A percentile compares a stretch with the other conserved stretches of the same genome.
Evolutionary conservation across 1,139 yeast species (phyloP).

Genomic region (Spathaspora sp.): DNA sequence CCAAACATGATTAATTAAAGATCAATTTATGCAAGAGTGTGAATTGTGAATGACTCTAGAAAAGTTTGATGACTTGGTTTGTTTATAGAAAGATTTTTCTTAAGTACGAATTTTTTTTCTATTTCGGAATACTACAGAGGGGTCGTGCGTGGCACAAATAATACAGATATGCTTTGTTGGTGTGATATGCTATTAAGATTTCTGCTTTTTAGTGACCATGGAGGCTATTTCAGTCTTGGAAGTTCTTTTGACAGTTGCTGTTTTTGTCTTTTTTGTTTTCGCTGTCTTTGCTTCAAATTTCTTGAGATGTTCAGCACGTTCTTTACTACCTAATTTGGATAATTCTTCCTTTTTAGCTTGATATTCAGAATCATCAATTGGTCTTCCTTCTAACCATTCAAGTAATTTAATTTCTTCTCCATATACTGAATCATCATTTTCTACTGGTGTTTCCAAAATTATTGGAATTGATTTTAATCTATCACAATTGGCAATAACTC

Average conservation of each 20-base stretch:
- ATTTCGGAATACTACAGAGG: not conserved
- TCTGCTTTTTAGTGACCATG: conserved; percentile 15
- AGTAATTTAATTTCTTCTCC: conserved; percentile 80
- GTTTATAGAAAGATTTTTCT: not conserved
- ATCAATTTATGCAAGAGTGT: not conserved
- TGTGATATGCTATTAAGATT: conserved; percentile 4
- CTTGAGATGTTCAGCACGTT: conserved; percentile 51
- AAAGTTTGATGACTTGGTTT: not conserved
- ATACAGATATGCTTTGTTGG: not conserved
- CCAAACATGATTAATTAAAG: conserved; percentile 42
- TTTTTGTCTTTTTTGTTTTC: conserved; percentile 16
- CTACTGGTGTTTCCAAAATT: conserved; percentile 86
- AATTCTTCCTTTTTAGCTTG: conserved; percentile 48
- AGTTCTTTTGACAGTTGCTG: conserved; percentile 13
- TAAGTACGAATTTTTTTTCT: not conserved
- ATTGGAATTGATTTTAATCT: conserved; percentile 70
- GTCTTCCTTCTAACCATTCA: conserved; percentile 65
- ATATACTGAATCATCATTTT: conserved; percentile 56
- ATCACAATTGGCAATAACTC: conserved; percentile 69
- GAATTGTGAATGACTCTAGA: not conserved
- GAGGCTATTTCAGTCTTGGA: conserved; percentile 15
- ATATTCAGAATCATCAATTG: conserved; percentile 55
- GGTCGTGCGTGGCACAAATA: conserved; percentile 1
- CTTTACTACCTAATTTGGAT: conserved; percentile 54
- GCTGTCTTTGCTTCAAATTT: conserved; percentile 37